Base-by-base conservation (phyloP, 768 basidiomycete genomes). In the Paxillus involutus region DNA sequence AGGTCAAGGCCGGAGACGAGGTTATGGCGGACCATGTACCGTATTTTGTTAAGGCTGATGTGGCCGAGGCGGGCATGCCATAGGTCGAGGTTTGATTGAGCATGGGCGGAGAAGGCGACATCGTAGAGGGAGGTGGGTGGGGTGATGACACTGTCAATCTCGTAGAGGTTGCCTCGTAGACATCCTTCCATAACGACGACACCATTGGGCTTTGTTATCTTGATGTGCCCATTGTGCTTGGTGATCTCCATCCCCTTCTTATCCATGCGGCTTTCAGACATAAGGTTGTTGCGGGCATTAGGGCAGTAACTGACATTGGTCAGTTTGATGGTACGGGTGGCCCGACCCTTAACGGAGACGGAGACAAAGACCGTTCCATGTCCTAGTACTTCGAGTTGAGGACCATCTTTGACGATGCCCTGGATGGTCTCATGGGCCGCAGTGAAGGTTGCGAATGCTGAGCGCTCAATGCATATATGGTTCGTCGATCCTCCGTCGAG, bases 251-350 rank as follows among this genome's bases (percentile, higher is more conserved):
- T 48, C 16, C 50, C 46, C 13, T 19, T 37, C 1, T 5, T 1
- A 4, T 59, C 53, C 50, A 55, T 54, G 8, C 33, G n/a, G 24
- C 57, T 59, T 17, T 59, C 53, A 0, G 42, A 58, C 24, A 58
- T 41, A 0, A 58, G 42, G 30, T 58, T 58, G 29, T 52, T 45
- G 0, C 8, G 30, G 9, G 46, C 37, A 6, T 58, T 55, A 6
- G 46, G 53, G 30, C 49, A 54, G 36, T 55, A 59, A 47, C 57
- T 51, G 1, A 59, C 50, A 44, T 59, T 32, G 0, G 19, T 5
- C 2, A 59, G 43, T 30, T 54, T 59, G 21, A 59, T 52, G 2
- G 17, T 59, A 2, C 11, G 19, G 10, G 47, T 44, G 1, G 13
- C 6, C 47, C 14, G 17, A 13, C 36, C 50, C 1, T 41, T 35